Evolutionary conservation across 1,284 basidiomycete genomes (phyloP).

Genomic region (Puccinia novopanici): DNA sequence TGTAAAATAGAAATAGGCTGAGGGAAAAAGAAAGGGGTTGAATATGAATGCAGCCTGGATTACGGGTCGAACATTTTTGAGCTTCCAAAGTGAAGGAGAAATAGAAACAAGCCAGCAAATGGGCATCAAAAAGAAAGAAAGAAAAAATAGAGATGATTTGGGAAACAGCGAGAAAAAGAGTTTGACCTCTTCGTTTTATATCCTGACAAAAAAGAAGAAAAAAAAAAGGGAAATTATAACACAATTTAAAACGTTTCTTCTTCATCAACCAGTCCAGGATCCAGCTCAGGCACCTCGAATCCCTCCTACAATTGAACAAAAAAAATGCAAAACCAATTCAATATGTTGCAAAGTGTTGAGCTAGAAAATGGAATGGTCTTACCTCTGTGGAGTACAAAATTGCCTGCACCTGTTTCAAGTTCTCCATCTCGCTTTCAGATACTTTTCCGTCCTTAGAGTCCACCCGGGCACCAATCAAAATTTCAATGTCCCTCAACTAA

Average conservation of each 20-base stretch:
- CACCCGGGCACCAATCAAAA: conserved; percentile 68
- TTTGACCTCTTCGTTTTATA: not conserved
- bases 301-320: conserved; percentile 29
- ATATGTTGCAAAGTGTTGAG: not conserved
- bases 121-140: too few relatives aligned
- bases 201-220: not conserved
- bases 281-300: conserved; percentile 46
- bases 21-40: not conserved
- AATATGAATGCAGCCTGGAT: not conserved
- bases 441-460: conserved; percentile 54
- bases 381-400: conserved; percentile 95
- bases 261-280: conserved; percentile 42
- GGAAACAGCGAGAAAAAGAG: not conserved
- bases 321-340: not conserved
- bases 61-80: not conserved
- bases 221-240: not conserved
- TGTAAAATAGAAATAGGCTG: not conserved
- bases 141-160: not conserved
- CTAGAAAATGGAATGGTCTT: conserved; percentile 53
- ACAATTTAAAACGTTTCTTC: conserved; percentile 41
- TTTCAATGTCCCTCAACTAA: conserved; percentile 91
- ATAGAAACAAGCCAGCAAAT: not conserved
- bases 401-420: conserved; percentile 81
- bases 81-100: not conserved
- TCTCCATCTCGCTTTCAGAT: conserved; percentile 66